Base-by-base conservation (phyloP, 2,329 filamentous ascomycete species). In the Aspergillus sp. region DNA sequence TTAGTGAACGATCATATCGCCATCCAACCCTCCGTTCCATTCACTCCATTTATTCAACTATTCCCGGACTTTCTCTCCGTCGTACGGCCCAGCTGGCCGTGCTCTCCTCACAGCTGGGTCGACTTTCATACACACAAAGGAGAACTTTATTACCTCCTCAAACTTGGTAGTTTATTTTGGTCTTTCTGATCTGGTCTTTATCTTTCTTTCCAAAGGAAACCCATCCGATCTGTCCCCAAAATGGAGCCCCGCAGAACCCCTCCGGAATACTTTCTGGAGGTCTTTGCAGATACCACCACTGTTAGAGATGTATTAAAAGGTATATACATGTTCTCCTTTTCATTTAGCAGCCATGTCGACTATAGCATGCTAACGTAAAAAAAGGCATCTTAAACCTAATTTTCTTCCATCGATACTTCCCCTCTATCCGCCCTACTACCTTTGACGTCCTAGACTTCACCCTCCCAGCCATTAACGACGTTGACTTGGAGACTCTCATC, bases 371-470 rank as follows among this genome's bases (percentile, higher is more conserved):
- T 19, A 19, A 19, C 19, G 19, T 19, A 19, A 9, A 43, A 6
- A 36, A 60, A 94, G 91, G 86, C 53, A 86, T 96, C 65, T 79
- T 97, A 43, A 90, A 96, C 68, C 94, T 90, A 43, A 96, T 97
- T 67, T 98, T 97, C 81, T 97, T 97, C 78, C 90, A 96, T 73
- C 86, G 93, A 62, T 94, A 91, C 79, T 96, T 97, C 75, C 88
- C 88, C 48, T 83, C 88, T 48, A 79, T 96, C 57, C 75, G 80
- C 38, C 91, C 93, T 4, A 80, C 81, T 53, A 89, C 88, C 53
- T 84, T 88, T 71, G 90, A 96, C 63, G 82, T 96, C 53, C 83
- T 96, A 55, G 90, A 94, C 69, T 79, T 95, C 51, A 90, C 88
- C 32, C 80, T 97, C 29, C 90, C 93, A 44, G 86, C 87, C 60